A percentile compares a stretch with the other conserved stretches of the same genome.
Conservation (phyloP, 2,329 filamentous ascomycete genomes). For the Ceratocystis eucalypticola region DNA sequence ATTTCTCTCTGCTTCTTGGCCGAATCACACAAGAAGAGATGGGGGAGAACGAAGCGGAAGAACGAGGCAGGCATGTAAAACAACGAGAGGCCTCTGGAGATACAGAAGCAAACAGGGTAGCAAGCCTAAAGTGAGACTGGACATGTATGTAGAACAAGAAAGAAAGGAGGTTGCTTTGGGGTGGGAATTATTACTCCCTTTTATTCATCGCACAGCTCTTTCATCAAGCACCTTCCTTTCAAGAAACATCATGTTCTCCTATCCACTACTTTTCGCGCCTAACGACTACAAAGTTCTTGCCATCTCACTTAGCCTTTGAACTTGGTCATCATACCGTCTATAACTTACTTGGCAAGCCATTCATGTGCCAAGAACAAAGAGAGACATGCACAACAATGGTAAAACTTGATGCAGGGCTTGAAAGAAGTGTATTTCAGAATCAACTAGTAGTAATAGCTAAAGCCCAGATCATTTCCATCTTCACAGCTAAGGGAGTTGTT, state of each 20-base stretch:
- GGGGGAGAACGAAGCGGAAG: not conserved
- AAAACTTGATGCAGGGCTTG: not conserved
- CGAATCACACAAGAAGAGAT: slow-evolving; percentile 4
- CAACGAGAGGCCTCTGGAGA: not conserved
- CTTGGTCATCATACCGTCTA: not conserved
- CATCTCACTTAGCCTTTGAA: not conserved
- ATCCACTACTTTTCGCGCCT: not conserved
- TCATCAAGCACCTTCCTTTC: not conserved
- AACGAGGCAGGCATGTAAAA: not conserved
- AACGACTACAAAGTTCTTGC: not conserved
- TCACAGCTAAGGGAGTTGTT: not conserved
- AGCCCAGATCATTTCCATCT: not conserved
- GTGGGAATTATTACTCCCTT: not conserved
- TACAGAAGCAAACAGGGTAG: not conserved
- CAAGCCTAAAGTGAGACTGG: not conserved
- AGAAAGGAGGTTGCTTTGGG: not conserved
- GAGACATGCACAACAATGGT: slow-evolving; percentile 3
- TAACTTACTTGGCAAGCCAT: not conserved
- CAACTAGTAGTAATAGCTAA: not conserved
- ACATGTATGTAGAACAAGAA: not conserved
- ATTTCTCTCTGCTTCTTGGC: not conserved
- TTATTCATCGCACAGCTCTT: not conserved
- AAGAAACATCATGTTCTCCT: not conserved
- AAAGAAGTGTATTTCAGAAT: not conserved
- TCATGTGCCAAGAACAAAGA: not conserved